Evolutionary conservation across 768 basidiomycete species (phyloP), one percentile per base, ranked within the genome.

Genomic region (Russula emetica): DNA sequence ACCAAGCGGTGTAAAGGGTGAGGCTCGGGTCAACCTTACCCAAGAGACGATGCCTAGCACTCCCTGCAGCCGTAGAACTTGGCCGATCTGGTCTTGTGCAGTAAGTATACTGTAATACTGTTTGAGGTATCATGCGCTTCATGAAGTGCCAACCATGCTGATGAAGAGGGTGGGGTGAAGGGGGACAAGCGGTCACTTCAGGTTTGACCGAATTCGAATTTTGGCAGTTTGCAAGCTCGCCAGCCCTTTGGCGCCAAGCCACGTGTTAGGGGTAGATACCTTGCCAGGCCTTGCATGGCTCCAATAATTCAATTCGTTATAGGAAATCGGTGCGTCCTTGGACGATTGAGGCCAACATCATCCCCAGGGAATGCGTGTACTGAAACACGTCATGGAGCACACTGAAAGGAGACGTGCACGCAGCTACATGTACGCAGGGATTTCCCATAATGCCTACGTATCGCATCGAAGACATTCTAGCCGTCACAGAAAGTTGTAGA

Each of bases 161-260:
- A 28, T 34, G 50, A 38, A 45, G 58, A 36, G 49, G 11, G 22
- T 18, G 32, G 24, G 42, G 36, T 26, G 14, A 42, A 44, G 20
- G 32, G 20, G 57, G 22, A 47, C n/a, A n/a, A 13, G 44, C 30
- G 34, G 18, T 20, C 20, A 53, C 51, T 45, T 44, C 52, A 14
- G 5, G 36, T 32, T 24, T 32, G 28, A 26, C 60, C 57, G 38
- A 20, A 63, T 54, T 10, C 57, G 20, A 54, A 22, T n/a, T 53
- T 54, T 30, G 58, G 42, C 16, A 38, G 5, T n/a, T 45, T 47
- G n/a, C 8, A 24, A 20, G 26, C 28, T 11, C 8, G 8, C 34
- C 52, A 40, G 52, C 13, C 28, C 34, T 24, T 63, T 54, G 62
- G 60, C 60, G 45, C 30, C 11, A 1, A 8, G 18, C 34, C 53